Conservation (phyloP, 805 yeast genomes). For the Saccharomyces eubayanus region DNA sequence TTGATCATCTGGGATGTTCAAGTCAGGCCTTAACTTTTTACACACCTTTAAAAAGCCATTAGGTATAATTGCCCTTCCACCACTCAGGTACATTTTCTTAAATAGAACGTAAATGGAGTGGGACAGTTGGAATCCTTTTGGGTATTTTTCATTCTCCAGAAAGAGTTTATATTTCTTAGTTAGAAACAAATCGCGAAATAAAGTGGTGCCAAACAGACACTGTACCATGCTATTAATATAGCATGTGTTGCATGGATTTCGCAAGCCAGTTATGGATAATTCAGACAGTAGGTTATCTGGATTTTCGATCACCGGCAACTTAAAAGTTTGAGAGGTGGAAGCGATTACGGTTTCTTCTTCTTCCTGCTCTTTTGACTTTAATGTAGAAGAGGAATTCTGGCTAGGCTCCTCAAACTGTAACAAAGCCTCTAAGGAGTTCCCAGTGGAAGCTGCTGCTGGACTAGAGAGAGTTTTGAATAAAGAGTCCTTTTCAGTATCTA, state of each 20-base stretch:
- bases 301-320: constrained; percentile 29
- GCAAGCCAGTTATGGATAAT: constrained; percentile 49
- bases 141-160: constrained; percentile 25
- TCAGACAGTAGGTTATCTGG: constrained; percentile 32
- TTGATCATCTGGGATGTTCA: constrained; percentile 63
- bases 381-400: not conserved
- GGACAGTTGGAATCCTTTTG: constrained; percentile 27
- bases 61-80: constrained; percentile 57
- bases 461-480: not conserved
- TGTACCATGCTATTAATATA: constrained; percentile 70
- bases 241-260: constrained; percentile 66
- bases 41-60: constrained; percentile 50
- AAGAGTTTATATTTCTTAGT: constrained; percentile 38
- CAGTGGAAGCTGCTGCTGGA: not conserved
- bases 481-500: not conserved
- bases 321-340: not conserved
- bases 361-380: not conserved
- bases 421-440: not conserved
- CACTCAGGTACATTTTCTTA: constrained; percentile 48
- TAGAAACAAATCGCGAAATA: constrained; percentile 44
- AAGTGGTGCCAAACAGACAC: constrained; percentile 48
- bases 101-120: constrained; percentile 48
- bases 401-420: not conserved
- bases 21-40: constrained; percentile 51
- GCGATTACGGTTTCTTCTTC: not conserved